phyloP scores from a whole-genome alignment of 176 grass and related monocot species.

The Musa itinerans region DNA sequence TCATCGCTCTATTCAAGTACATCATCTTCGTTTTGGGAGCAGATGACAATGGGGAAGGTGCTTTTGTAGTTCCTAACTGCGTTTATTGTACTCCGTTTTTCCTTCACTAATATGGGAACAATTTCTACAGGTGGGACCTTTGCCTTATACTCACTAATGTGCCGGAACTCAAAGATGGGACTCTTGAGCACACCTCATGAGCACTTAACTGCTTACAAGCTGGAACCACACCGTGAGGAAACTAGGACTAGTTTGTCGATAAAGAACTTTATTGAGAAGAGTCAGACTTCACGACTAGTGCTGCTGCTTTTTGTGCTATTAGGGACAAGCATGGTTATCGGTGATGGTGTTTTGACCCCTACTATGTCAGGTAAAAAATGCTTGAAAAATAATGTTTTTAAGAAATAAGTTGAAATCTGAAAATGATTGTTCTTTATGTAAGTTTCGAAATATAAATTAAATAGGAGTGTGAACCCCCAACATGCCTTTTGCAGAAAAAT shows the following conservation, averaged over 20 bases:
- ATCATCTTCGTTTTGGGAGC: conserved; percentile 78
- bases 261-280: conserved; percentile 58
- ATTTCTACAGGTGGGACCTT: conserved; percentile 66
- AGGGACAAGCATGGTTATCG: conserved; percentile 87
- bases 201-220: conserved; percentile 29
- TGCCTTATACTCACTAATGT: conserved; percentile 81
- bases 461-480: not conserved
- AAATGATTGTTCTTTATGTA: not conserved
- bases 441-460: not conserved
- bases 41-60: conserved; percentile 89
- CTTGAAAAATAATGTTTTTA: not conserved
- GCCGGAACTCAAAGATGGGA: conserved; percentile 64
- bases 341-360: conserved; percentile 76
- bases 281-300: conserved; percentile 37
- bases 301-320: conserved; percentile 67
- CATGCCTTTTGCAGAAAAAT: not conserved
- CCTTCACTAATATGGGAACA: not conserved
- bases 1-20: conserved; percentile 75
- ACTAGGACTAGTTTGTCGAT: conserved; percentile 42
- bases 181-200: conserved; percentile 42
- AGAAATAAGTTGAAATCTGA: not conserved
- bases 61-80: not conserved
- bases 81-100: not conserved
- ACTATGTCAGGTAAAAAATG: conserved; percentile 60
- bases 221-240: conserved; percentile 28